Conservation (phyloP, 1,284 basidiomycete species). For the Papiliotrema terrestris region DNA sequence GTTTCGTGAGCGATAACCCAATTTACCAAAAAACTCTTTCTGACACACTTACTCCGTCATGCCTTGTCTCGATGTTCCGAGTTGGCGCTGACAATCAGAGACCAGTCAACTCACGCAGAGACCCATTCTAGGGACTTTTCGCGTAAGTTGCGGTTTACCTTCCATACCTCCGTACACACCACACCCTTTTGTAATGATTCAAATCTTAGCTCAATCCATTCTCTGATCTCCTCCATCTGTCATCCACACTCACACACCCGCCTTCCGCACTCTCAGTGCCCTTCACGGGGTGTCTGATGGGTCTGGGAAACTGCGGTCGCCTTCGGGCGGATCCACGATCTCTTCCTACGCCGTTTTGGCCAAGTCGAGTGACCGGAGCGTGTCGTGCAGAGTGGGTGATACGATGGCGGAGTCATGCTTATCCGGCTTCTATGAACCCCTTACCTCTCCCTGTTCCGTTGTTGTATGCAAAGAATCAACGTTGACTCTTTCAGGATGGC, state of each 20-base stretch:
- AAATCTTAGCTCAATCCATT: constrained; percentile 51
- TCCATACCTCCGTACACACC: neutral
- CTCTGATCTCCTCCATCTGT: constrained; percentile 35
- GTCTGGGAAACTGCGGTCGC: neutral
- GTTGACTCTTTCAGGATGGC: constrained; percentile 16
- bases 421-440: constrained; percentile 46
- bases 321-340: neutral
- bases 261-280: neutral
- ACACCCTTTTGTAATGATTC: constrained; percentile 37
- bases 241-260: constrained; percentile 16
- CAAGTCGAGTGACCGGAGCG: constrained; percentile 6
- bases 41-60: constrained; percentile 15
- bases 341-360: constrained; percentile 27
- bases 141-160: neutral
- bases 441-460: constrained; percentile 6
- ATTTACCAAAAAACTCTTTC: constrained; percentile 40
- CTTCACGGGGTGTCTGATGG: neutral
- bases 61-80: too few species aligned
- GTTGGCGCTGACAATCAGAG: too few species aligned
- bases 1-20: constrained; percentile 44
- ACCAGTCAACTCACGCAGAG: neutral
- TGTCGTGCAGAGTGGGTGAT: constrained; percentile 17
- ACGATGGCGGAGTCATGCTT: constrained; percentile 33
- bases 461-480: constrained; percentile 8
- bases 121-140: neutral